Conservation (phyloP, 2,329 filamentous ascomycete genomes). For the Tolypocladium ovalisporum region DNA sequence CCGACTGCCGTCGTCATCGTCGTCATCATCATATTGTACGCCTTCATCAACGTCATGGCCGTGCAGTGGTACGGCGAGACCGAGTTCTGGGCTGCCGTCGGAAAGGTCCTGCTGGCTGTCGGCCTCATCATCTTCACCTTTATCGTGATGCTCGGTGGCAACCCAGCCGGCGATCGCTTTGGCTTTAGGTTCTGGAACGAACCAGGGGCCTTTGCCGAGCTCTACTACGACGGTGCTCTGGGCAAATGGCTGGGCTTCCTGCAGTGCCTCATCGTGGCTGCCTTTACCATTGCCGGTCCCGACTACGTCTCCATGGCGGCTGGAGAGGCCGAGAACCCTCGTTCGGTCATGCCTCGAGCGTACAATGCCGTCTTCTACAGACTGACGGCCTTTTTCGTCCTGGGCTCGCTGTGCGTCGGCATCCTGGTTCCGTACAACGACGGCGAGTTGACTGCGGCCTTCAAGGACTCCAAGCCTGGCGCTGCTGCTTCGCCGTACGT, state of each 20-base stretch:
- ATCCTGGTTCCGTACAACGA: constrained; percentile 64
- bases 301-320: constrained; percentile 61
- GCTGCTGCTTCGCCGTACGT: constrained; percentile 60
- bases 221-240: constrained; percentile 51
- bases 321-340: constrained; percentile 61
- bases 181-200: constrained; percentile 59
- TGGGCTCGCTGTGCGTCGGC: constrained; percentile 62
- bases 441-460: constrained; percentile 47
- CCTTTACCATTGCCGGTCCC: constrained; percentile 56
- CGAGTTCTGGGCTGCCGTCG: constrained; percentile 64
- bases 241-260: constrained; percentile 70
- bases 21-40: constrained; percentile 35
- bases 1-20: constrained; percentile 51
- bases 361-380: constrained; percentile 75
- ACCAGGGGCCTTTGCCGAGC: constrained; percentile 60
- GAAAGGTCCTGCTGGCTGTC: constrained; percentile 62
- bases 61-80: constrained; percentile 67
- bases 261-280: constrained; percentile 60
- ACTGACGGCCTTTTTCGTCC: constrained; percentile 63
- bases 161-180: constrained; percentile 59
- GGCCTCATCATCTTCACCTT: constrained; percentile 69
- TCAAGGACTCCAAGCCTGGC: constrained; percentile 45
- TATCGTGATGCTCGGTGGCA: constrained; percentile 73
- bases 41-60: constrained; percentile 57
- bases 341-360: constrained; percentile 58